phyloP scores from a whole-genome alignment of 2,329 filamentous ascomycete species.

The Penicillium sp. region DNA sequence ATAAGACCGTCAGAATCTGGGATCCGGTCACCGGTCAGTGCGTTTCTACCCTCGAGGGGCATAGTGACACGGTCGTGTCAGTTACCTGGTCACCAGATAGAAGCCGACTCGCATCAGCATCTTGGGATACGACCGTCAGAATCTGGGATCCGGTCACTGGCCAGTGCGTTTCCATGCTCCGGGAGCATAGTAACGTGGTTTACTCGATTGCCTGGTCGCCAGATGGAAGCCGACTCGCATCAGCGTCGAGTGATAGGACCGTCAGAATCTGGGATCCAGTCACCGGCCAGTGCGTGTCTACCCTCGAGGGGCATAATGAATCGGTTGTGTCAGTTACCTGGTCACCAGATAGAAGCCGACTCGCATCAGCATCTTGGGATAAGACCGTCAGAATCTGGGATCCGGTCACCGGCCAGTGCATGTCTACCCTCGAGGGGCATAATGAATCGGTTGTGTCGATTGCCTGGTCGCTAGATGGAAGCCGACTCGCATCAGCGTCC shows the following conservation, averaged over 20 bases:
- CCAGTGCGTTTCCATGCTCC: too few relatives aligned
- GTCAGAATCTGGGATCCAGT: neutral
- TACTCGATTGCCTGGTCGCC: constrained; percentile 4
- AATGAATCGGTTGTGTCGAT: neutral
- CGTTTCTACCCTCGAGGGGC: too few relatives aligned
- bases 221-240: constrained; percentile 10
- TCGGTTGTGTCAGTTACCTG: neutral
- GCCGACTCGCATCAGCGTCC: constrained; percentile 1
- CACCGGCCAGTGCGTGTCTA: neutral
- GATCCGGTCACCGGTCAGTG: too few relatives aligned
- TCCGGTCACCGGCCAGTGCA: too few relatives aligned
- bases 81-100: constrained; percentile 9
- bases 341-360: constrained; percentile 10
- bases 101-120: constrained; percentile 6
- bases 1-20: too few relatives aligned
- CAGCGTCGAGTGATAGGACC: neutral
- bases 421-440: too few relatives aligned
- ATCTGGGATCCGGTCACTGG: constrained; percentile 5
- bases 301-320: neutral
- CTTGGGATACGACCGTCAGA: neutral
- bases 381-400: neutral
- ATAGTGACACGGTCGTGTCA: too few relatives aligned
- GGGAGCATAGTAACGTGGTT: too few relatives aligned
- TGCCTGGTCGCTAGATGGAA: constrained; percentile 8
- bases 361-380: constrained; percentile 1